Conservation (phyloP, 1,284 basidiomycete species). For the Cerioporus squamosus region DNA sequence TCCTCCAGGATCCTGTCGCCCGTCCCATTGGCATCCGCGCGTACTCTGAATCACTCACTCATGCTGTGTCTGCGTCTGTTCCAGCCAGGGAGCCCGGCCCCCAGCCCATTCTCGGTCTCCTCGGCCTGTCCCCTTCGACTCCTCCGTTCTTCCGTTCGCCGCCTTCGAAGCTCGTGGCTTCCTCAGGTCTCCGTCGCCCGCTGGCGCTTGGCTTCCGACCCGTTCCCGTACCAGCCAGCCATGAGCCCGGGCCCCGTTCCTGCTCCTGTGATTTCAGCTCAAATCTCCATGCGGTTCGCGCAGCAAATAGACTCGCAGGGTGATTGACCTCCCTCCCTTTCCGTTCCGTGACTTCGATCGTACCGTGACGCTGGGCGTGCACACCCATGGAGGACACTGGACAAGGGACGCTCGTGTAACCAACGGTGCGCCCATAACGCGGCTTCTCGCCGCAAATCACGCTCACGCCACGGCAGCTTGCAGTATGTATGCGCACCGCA, state of each 20-base stretch:
- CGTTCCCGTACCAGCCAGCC: not conserved
- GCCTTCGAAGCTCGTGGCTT: not conserved
- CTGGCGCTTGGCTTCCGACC: not conserved
- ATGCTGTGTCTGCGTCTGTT: not conserved
- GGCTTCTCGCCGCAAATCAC: not conserved
- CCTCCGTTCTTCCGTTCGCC: too few species aligned
- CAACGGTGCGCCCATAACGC: not conserved
- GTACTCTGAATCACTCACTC: not conserved
- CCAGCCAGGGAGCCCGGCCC: not conserved
- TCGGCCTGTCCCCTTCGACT: not conserved
- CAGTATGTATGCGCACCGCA: too few species aligned
- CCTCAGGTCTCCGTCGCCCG: not conserved
- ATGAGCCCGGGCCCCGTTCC: too few species aligned
- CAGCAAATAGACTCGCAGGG: too few species aligned
- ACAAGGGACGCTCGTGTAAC: not conserved
- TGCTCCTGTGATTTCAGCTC: not conserved
- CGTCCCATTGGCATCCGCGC: too few species aligned
- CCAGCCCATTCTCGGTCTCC: slow-evolving; percentile 3
- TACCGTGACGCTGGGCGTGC: not conserved
- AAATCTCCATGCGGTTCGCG: too few species aligned
- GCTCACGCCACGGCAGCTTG: too few species aligned
- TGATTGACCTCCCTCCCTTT: too few species aligned
- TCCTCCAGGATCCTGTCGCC: too few species aligned
- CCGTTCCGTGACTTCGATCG: not conserved
- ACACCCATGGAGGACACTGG: not conserved